phyloP scores from a whole-genome alignment of 805 yeast species.

The Teunomyces pallodes region DNA sequence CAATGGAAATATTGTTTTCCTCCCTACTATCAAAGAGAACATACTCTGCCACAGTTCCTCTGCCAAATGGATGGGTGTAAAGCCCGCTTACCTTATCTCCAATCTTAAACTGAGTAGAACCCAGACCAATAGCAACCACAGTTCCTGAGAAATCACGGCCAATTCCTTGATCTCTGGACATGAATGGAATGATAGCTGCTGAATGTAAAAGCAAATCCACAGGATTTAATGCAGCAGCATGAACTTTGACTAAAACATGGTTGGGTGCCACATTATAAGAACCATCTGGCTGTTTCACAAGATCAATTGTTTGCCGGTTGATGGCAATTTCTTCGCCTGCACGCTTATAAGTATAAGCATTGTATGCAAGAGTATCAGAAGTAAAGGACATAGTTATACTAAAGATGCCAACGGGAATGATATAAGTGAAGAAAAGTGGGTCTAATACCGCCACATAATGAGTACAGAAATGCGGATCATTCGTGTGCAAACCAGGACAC shows the following conservation, averaged over 20 bases:
- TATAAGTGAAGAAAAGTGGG: neutral
- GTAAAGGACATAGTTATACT: slow-evolving; percentile 10
- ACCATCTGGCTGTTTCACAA: slow-evolving; percentile 12
- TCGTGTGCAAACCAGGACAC: no score
- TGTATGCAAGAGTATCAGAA: slow-evolving; percentile 14
- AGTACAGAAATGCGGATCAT: no score
- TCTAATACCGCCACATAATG: neutral
- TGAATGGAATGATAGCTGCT: slow-evolving; percentile 10
- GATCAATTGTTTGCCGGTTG: slow-evolving; percentile 7
- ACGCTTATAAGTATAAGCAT: slow-evolving; percentile 20
- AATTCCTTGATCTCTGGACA: slow-evolving; percentile 18
- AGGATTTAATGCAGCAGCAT: slow-evolving; percentile 33
- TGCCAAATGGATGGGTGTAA: slow-evolving; percentile 13
- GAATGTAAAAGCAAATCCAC: slow-evolving; percentile 25
- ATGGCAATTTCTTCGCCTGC: slow-evolving; percentile 12
- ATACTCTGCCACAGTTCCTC: slow-evolving; percentile 50
- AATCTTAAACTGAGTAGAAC: slow-evolving; percentile 15
- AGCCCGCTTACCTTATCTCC: slow-evolving; percentile 33
- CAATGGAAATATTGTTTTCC: slow-evolving; percentile 41
- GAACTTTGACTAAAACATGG: slow-evolving; percentile 29
- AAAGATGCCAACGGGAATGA: neutral
- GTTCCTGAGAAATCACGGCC: slow-evolving; percentile 36
- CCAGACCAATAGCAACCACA: slow-evolving; percentile 32
- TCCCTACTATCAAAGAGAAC: slow-evolving; percentile 35
- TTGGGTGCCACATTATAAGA: slow-evolving; percentile 12